Evolutionary conservation across 257 asterid genomes (phyloP).

Genomic region (Nicotiana otophora): DNA sequence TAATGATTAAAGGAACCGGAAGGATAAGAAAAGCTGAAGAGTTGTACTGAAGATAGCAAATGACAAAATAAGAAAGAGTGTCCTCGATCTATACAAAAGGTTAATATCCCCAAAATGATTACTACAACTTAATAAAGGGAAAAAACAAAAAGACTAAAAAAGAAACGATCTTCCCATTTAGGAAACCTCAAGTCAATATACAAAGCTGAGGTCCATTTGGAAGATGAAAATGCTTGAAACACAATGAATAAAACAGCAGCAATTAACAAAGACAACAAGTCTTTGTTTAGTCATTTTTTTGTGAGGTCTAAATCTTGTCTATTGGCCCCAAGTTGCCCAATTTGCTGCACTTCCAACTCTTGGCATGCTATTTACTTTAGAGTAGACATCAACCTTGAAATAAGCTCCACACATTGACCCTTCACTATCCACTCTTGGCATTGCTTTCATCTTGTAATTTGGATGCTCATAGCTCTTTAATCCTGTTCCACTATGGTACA

Average conservation of each 20-base stretch:
- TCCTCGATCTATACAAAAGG: too few relatives aligned
- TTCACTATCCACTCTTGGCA: slow-evolving; percentile 94
- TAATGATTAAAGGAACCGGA: too few relatives aligned
- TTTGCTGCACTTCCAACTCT: slow-evolving; percentile 92
- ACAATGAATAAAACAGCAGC: not conserved
- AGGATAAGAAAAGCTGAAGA: too few relatives aligned
- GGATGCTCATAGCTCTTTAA: slow-evolving; percentile 90
- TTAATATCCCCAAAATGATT: too few relatives aligned
- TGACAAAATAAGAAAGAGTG: too few relatives aligned
- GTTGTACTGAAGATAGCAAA: too few relatives aligned
- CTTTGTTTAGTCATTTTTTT: not conserved
- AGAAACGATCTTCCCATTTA: not conserved
- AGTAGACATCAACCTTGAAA: slow-evolving; percentile 70
- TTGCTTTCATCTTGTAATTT: slow-evolving; percentile 76
- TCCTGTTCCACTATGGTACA: slow-evolving; percentile 88
- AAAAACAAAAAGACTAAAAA: too few relatives aligned
- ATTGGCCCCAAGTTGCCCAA: slow-evolving; percentile 46
- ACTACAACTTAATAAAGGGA: too few relatives aligned
- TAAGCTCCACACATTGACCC: slow-evolving; percentile 88
- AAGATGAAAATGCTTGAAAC: not conserved
- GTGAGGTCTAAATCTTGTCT: slow-evolving; percentile 16
- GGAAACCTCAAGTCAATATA: not conserved
- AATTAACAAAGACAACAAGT: not conserved
- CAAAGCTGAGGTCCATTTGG: not conserved
- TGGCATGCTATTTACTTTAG: slow-evolving; percentile 72